Base-by-base conservation (phyloP, 352 stramenopile genomes). In the Globisporangium cederbergense region DNA sequence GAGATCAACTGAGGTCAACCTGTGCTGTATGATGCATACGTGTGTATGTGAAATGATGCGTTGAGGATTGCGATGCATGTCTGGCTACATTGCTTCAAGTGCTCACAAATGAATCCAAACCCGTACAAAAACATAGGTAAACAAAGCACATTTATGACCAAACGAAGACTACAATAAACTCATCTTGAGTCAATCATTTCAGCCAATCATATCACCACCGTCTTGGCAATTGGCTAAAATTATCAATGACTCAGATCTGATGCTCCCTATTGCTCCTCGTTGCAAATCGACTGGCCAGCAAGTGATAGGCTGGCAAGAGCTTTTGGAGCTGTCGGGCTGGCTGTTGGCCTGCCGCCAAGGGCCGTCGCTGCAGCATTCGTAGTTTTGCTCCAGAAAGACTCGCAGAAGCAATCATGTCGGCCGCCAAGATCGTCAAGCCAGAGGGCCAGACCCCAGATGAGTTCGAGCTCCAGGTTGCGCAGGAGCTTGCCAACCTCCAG, bases 401-500 rank as follows among this genome's bases (percentile, higher is more conserved):
- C 78, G 62, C 71, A 73, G 64, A 62, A 61, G 66, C 36, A 61
- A 81, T 70, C 71, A 91, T 91, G 82, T 77, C 81, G 63, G 32
- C 32, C 32, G 67, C 82, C 69, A 95, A 95, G 81, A 95, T 95
- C 57, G 83, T 91, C 56, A 95, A 95, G 85, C 83, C 84, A 52
- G 84, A 86, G 66, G 86, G 86, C 75, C 86, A 93, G 74, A 83
- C 76, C 73, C 58, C 87, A 57, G 87, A 96, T 66, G 87, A 96
- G 77, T 96, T 96, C 69, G 87, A 96, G 74, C 79, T 90, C 72
- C 87, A 94, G 75, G 87, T 96, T 30, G 84, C 85, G 30, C 86
- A 96, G 80, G 87, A 94, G 72, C 79, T 96, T n/a, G 72, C 74
- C 65, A 91, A 93, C 76, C 78, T 94, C 47, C 85, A 98, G 81